phyloP scores from a whole-genome alignment of 2,329 filamentous ascomycete species.

The Allantophomopsis lycopodina region DNA sequence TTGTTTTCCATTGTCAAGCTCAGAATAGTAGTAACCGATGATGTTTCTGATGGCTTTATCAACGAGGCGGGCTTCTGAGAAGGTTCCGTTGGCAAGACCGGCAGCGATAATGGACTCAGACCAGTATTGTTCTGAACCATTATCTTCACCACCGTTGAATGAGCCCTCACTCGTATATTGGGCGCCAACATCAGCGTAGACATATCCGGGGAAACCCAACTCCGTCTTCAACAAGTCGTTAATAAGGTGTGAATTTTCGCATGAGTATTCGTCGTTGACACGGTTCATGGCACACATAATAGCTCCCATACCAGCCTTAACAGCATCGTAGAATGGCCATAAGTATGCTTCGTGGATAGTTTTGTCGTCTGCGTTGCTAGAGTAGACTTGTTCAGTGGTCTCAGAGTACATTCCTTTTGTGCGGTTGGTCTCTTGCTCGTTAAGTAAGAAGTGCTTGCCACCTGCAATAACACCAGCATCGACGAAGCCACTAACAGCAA shows the following conservation, averaged over 20 bases:
- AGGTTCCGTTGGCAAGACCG: slow-evolving; percentile 67
- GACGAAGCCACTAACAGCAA: slow-evolving; percentile 52
- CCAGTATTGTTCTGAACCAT: too few relatives aligned
- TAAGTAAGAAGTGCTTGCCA: slow-evolving; percentile 57
- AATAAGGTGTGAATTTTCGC: slow-evolving; percentile 63
- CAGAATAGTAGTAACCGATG: slow-evolving; percentile 53
- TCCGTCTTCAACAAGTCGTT: slow-evolving; percentile 71
- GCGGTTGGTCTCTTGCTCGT: slow-evolving; percentile 51
- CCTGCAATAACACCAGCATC: slow-evolving; percentile 73
- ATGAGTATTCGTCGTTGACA: slow-evolving; percentile 70
- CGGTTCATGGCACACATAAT: slow-evolving; percentile 45
- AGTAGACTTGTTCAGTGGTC: slow-evolving; percentile 27
- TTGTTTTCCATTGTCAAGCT: slow-evolving; percentile 19
- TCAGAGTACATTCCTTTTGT: slow-evolving; percentile 17
- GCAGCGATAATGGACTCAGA: slow-evolving; percentile 51
- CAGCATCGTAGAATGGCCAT: slow-evolving; percentile 39
- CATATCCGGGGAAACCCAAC: slow-evolving; percentile 68
- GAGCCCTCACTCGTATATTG: slow-evolving; percentile 45
- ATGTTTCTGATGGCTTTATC: slow-evolving; percentile 85
- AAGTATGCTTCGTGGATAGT: slow-evolving; percentile 46
- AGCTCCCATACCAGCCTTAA: slow-evolving; percentile 64
- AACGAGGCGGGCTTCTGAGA: slow-evolving; percentile 78
- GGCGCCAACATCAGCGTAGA: slow-evolving; percentile 69
- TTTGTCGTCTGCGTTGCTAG: slow-evolving; percentile 44
- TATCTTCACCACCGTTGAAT: slow-evolving; percentile 55